Conservation (phyloP, 164 flowering plant species). For the Umbellularia californica region DNA sequence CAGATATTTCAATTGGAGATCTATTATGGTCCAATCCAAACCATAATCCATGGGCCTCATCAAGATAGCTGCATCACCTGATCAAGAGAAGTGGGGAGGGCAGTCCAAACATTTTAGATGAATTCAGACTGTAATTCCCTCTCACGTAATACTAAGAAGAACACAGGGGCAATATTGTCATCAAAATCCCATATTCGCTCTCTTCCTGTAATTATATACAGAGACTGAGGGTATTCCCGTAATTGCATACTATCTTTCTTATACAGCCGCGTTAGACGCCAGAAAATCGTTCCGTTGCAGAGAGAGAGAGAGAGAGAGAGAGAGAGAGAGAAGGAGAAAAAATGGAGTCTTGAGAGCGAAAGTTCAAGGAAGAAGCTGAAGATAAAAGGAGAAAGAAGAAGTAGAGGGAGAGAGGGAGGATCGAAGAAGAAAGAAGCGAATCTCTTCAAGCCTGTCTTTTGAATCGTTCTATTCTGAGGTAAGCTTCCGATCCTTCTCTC, state of each 20-base stretch:
- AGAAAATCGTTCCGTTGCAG: background rate
- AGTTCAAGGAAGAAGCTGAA: background rate
- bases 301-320: constrained; percentile 1
- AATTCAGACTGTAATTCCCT: background rate
- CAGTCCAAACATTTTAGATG: background rate
- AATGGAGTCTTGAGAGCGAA: background rate
- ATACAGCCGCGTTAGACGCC: background rate
- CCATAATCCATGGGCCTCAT: background rate
- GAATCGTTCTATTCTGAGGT: background rate
- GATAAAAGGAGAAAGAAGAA: background rate
- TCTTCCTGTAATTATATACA: background rate
- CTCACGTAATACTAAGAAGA: background rate
- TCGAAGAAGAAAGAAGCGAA: background rate
- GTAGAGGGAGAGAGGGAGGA: background rate
- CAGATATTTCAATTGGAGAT: background rate
- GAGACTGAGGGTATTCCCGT: background rate
- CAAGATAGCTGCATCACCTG: background rate
- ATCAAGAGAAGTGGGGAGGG: background rate
- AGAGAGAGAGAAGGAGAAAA: background rate
- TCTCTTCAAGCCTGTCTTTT: background rate
- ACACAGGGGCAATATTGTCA: background rate
- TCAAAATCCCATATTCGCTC: background rate
- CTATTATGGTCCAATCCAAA: background rate
- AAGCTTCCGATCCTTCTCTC: background rate
- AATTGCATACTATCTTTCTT: background rate